Base-by-base conservation (phyloP, 2,329 filamentous ascomycete species). In the Ophiostoma ips region DNA sequence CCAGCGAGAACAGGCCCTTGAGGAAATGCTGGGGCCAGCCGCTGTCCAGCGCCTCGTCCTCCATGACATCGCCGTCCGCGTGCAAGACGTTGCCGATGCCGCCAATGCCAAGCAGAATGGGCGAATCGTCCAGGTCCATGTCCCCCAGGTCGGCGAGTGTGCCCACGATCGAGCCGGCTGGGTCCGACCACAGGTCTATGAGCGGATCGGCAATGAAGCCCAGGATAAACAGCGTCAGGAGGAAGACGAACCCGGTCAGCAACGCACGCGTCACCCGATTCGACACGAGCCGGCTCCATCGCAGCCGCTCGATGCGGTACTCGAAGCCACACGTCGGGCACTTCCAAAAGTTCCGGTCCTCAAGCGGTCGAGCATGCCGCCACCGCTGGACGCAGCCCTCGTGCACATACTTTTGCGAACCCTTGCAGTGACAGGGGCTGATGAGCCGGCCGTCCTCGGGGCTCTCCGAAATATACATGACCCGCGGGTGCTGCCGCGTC, bases 151-250 rank as follows among this genome's bases (percentile, higher is more conserved):
- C 68, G 28, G 71, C 66, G 24, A 79, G 68, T 37, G 73, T 66
- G 19, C 75, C 72, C 33, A 68, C 63, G 46, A 83, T 69, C 11
- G 77, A 78, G 47, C 80, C 78, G 50, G 79, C 66, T 0, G 88
- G 88, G 60, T 95, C 87, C 50, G 90, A 68, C 70, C 90, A 95
- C 28, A 95, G 68, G 58, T 88, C 86, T 63, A 96, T 83, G 53
- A 96, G 87, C 1, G 89, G 89, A 64, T 96, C 89, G 53, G 89
- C 90, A 56, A 96, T 68, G 60, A 95, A 96, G 38, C 92, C 92
- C 50, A 96, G 77, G 1, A 86, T 36, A 60, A 95, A 96, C 24
- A 95, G 73, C 48, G 81, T 75, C 40, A 81, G 54, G 34, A 87
- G 51, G 56, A 95, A 76, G 55, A 95, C 83, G 18, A 72, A 46